Conservation (phyloP, 192 early-diverging fungal genomes). For the Coemansia sp. region DNA sequence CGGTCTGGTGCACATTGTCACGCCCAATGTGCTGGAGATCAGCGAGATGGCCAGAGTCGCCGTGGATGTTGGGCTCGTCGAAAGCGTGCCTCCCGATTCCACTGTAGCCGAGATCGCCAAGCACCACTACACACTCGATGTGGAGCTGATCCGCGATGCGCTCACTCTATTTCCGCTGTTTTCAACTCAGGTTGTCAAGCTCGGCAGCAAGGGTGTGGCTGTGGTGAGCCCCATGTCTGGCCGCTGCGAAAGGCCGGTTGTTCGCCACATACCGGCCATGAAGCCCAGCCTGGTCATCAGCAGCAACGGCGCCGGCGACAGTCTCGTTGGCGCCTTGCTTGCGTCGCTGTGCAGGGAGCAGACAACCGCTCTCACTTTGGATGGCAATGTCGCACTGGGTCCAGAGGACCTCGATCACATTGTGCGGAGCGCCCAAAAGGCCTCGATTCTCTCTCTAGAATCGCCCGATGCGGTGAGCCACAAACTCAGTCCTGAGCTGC, state of each 20-base stretch:
- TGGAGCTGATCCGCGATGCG: conserved; percentile 20
- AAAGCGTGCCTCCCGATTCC: conserved; percentile 10
- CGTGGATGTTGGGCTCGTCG: conserved; percentile 19
- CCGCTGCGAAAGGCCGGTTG: neutral
- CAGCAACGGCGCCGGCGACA: conserved; percentile 54
- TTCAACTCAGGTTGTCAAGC: conserved; percentile 64
- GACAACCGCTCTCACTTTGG: neutral
- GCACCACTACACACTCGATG: conserved; percentile 8
- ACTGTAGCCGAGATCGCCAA: conserved; percentile 17
- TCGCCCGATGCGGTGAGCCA: conserved; percentile 33
- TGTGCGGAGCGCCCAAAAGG: conserved; percentile 37
- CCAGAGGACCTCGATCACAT: conserved; percentile 22
- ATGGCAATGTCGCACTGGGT: conserved; percentile 8
- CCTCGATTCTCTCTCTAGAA: conserved; percentile 41
- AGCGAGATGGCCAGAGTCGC: conserved; percentile 57
- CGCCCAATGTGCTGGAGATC: conserved; percentile 78
- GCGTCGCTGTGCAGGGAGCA: conserved; percentile 35
- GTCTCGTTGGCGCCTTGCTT: conserved; percentile 69
- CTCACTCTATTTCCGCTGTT: conserved; percentile 55
- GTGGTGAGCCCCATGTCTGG: conserved; percentile 27
- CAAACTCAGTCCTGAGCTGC: conserved; percentile 16
- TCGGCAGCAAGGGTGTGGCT: conserved; percentile 66
- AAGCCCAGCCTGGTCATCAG: conserved; percentile 21
- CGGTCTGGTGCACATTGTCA: conserved; percentile 57
- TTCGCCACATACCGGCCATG: conserved; percentile 24